Evolutionary conservation across 495 filamentous ascomycete species (phyloP), one percentile per base, ranked within the genome.

Genomic region (Rhizodiscina lignyota): DNA sequence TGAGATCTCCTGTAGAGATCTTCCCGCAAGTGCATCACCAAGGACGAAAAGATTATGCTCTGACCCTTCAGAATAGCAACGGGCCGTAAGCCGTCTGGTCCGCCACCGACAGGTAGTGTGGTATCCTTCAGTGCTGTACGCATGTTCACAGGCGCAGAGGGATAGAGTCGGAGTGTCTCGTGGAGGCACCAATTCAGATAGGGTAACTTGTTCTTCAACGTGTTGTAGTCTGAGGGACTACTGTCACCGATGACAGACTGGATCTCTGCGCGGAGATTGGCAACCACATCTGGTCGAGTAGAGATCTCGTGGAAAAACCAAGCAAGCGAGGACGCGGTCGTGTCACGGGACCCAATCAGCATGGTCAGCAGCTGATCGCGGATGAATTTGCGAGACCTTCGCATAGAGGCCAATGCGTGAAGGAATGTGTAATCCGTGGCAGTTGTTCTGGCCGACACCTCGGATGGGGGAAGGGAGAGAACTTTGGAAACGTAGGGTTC

Each of bases 81-180:
- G 1, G 68, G 68, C 2, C 45, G 37, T 22, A 54, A 54, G 18
- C 67, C 60, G 36, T 67, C 59, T 2, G 51, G 40, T 0, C 66
- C 67, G 18, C 68, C 67, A 19, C 67, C 67, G 18, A 39, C 35
- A 0, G 68, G 68, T 10, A 74, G 47, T 10, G 58, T 44, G 0
- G 68, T 70, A 42, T 67, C 61, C 29, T 41, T 46, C n/a, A 60
- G 29, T 6, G 74, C 70, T 29, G 49, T 42, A 30, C 75, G 62
- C 26, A 45, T 45, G 42, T 80, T 80, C 30, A 63, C 43, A 0
- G 72, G 66, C 0, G 77, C 65, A 0, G 66, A 52, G 0, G 77
- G 74, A 47, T 68, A 71, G 5, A 81, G 57, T 4, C 76, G 64
- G 4, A 55, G 40, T n/a, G 44, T 45, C 35, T 45, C 42, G 30